Conservation (phyloP, 116 monocot species). For the Posidonia oceanica region DNA sequence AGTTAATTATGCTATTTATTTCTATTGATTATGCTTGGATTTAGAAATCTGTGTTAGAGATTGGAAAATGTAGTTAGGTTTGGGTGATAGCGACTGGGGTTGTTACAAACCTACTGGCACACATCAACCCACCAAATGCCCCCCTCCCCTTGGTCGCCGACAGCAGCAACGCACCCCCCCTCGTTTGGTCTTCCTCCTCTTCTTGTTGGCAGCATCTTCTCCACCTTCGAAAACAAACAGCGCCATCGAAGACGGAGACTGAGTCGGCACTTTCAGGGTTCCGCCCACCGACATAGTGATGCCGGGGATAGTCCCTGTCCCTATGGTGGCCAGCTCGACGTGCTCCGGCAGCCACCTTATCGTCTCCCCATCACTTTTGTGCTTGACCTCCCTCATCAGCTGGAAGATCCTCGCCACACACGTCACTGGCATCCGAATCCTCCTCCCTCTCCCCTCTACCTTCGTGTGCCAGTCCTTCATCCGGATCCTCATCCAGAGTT, state of each 20-base stretch:
- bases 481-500: background rate
- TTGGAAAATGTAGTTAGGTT: too few species aligned
- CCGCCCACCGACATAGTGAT: constrained; percentile 57
- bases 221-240: too few species aligned
- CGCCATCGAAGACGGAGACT: constrained; percentile 19
- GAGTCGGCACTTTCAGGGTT: constrained; percentile 44
- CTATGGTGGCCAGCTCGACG: constrained; percentile 69
- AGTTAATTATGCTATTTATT: too few species aligned
- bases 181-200: too few species aligned
- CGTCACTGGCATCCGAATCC: constrained; percentile 74
- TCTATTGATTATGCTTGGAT: too few species aligned
- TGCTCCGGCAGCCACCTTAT: constrained; percentile 71
- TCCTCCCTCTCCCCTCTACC: constrained; percentile 61
- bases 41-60: too few species aligned
- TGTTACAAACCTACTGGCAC: too few species aligned
- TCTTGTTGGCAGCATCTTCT: too few species aligned
- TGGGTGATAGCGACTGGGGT: too few species aligned
- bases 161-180: too few species aligned
- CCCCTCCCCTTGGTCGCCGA: too few species aligned
- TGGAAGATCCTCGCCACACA: constrained; percentile 76
- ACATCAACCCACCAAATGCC: too few species aligned
- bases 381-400: constrained; percentile 58
- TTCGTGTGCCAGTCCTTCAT: constrained; percentile 74
- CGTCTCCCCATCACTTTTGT: constrained; percentile 83
- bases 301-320: constrained; percentile 65